Evolutionary conservation across 73 alveolate species (phyloP).

Genomic region (Urostyla sp.): DNA sequence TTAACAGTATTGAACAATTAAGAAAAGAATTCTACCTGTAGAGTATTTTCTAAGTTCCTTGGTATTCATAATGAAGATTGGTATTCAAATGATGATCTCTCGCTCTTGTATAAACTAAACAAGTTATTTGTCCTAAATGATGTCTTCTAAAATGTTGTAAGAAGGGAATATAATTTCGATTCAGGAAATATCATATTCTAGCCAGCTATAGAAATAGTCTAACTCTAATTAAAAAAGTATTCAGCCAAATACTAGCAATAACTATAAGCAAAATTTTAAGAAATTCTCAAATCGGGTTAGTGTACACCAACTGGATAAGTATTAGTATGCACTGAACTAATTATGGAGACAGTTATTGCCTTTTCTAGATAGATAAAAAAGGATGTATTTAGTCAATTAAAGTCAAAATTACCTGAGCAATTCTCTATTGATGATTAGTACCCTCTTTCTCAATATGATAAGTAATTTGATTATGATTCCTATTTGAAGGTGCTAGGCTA

Average conservation of each 20-base stretch:
- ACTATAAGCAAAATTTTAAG: constrained; percentile 14
- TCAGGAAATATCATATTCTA: constrained; percentile 5
- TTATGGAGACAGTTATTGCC: background rate
- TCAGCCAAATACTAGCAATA: constrained; percentile 5
- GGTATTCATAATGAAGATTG: background rate
- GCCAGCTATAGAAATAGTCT: constrained; percentile 10
- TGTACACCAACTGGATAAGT: background rate
- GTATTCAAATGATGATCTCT: constrained; percentile 24
- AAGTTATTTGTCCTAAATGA: constrained; percentile 42
- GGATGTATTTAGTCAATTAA: background rate
- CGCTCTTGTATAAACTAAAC: constrained; percentile 38
- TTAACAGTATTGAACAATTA: constrained; percentile 19
- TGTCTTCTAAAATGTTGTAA: constrained; percentile 13
- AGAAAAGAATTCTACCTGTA: background rate
- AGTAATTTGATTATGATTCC: background rate
- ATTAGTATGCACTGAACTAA: background rate
- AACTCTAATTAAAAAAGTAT: constrained; percentile 21
- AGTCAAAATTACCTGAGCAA: background rate
- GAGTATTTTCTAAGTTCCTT: background rate
- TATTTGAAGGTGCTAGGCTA: background rate
- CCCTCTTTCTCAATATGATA: constrained; percentile 2
- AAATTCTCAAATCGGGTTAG: background rate
- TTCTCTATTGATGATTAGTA: background rate
- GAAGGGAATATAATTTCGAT: constrained; percentile 42
- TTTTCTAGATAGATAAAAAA: constrained; percentile 1